Conservation (phyloP, 1,139 yeast species). For the Debaryomyces robertsiae region DNA sequence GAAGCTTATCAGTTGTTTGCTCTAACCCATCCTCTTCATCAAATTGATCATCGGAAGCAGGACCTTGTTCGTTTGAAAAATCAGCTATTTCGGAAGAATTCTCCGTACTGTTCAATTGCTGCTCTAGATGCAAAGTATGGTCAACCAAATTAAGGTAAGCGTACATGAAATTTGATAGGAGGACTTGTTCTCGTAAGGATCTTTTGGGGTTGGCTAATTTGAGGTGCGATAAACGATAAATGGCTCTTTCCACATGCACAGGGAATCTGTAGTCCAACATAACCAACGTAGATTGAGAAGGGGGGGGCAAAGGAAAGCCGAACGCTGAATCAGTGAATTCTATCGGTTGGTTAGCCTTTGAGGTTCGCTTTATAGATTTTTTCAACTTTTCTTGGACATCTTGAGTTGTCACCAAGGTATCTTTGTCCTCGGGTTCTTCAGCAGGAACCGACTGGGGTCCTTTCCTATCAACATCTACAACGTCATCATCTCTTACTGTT, state of each 20-base stretch:
- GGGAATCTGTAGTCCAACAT: slow-evolving; percentile 89
- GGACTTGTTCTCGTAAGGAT: slow-evolving; percentile 87
- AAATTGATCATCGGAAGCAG: neutral
- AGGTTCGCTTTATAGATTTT: slow-evolving; percentile 45
- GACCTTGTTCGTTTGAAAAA: slow-evolving; percentile 14
- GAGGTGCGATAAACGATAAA: slow-evolving; percentile 86
- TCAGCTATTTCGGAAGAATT: slow-evolving; percentile 13
- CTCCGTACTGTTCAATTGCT: slow-evolving; percentile 32
- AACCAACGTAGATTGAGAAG: slow-evolving; percentile 70
- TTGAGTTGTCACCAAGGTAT: slow-evolving; percentile 30
- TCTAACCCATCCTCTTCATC: slow-evolving; percentile 14
- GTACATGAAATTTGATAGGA: slow-evolving; percentile 94
- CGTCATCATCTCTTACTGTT: neutral
- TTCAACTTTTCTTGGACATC: slow-evolving; percentile 51
- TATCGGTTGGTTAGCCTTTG: slow-evolving; percentile 66
- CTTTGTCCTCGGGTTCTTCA: slow-evolving; percentile 6
- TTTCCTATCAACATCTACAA: neutral
- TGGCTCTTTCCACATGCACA: slow-evolving; percentile 92
- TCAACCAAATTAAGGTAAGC: slow-evolving; percentile 93
- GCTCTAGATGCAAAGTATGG: slow-evolving; percentile 79
- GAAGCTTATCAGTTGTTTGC: slow-evolving; percentile 9
- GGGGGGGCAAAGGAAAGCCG: slow-evolving; percentile 83
- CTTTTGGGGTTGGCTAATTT: slow-evolving; percentile 93
- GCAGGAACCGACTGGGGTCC: neutral
- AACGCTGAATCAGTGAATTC: slow-evolving; percentile 81